phyloP scores from a whole-genome alignment of 1,284 basidiomycete species.

The Anthracocystis panici-leucophaei region DNA sequence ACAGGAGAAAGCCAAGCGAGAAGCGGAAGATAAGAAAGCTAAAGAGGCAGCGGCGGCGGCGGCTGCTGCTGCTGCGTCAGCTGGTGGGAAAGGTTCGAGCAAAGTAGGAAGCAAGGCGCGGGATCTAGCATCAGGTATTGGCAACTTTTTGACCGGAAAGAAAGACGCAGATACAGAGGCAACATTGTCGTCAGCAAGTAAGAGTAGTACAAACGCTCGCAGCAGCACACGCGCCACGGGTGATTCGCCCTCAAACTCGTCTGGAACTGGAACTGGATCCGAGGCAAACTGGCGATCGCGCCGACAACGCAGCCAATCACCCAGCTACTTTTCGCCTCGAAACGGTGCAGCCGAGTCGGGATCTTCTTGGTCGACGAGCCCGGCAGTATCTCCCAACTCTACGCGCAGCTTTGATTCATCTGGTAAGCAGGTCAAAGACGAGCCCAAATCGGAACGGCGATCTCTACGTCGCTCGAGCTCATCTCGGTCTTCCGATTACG shows the following conservation, averaged over 20 bases:
- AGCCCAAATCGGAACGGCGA: constrained; percentile 17
- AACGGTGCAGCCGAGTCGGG: constrained; percentile 33
- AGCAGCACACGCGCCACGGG: not conserved
- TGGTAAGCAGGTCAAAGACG: constrained; percentile 14
- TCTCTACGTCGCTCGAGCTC: constrained; percentile 21
- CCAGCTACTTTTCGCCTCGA: constrained; percentile 45
- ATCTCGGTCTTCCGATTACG: constrained; percentile 32
- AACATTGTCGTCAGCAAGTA: constrained; percentile 1
- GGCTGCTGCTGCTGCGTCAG: not conserved
- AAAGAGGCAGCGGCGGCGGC: constrained; percentile 32
- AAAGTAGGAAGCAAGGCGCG: constrained; percentile 26
- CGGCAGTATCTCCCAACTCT: constrained; percentile 31
- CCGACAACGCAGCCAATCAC: constrained; percentile 42
- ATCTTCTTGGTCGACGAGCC: constrained; percentile 41
- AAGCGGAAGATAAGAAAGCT: constrained; percentile 37
- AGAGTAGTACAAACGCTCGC: constrained; percentile 16
- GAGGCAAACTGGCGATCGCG: constrained; percentile 27
- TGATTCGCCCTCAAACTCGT: constrained; percentile 14
- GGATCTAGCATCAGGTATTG: constrained; percentile 30
- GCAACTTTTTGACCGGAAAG: constrained; percentile 33
- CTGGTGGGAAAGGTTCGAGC: constrained; percentile 11
- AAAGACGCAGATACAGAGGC: constrained; percentile 10
- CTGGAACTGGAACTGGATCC: constrained; percentile 30
- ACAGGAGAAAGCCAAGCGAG: constrained; percentile 44
- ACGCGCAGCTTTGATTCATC: constrained; percentile 19